Conservation (phyloP, 371 early-diverging fungal genomes). For the Apophysomyces trapeziformis region DNA sequence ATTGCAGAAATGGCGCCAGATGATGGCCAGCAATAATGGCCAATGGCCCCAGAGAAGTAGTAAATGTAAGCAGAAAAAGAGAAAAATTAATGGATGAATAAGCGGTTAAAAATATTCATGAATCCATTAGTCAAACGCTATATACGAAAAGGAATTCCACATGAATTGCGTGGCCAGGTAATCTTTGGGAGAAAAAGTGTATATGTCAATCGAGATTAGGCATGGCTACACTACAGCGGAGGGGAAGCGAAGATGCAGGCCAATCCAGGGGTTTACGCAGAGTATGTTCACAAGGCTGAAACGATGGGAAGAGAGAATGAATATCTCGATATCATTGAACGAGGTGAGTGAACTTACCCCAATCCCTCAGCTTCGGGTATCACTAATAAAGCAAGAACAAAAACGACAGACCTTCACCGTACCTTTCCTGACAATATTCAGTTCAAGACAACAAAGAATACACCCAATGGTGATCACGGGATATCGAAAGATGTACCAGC, state of each 20-base stretch:
- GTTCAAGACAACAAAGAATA: constrained; percentile 52
- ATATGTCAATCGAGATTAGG: constrained; percentile 32
- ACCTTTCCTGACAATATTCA: constrained; percentile 80
- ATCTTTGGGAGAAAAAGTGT: background rate
- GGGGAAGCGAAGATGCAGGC: constrained; percentile 67
- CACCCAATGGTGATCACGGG: constrained; percentile 27
- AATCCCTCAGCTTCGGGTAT: too few species aligned
- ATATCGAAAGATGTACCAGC: constrained; percentile 53
- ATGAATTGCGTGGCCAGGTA: constrained; percentile 75
- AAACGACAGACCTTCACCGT: constrained; percentile 70
- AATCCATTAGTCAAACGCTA: constrained; percentile 68
- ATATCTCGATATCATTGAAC: constrained; percentile 76
- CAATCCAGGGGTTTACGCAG: constrained; percentile 66
- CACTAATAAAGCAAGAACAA: background rate
- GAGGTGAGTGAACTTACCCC: constrained; percentile 32
- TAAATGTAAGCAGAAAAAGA: constrained; percentile 52
- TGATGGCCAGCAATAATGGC: constrained; percentile 60
- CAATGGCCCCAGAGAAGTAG: constrained; percentile 59
- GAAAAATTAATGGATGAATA: too few species aligned
- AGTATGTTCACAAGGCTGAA: constrained; percentile 58
- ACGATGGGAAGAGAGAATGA: constrained; percentile 60
- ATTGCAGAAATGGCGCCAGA: constrained; percentile 62
- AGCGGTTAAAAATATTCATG: too few species aligned
- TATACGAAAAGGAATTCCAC: constrained; percentile 85
- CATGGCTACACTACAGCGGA: constrained; percentile 87